Evolutionary conservation across 2,329 filamentous ascomycete genomes (phyloP).

Genomic region (Xylaria sp.): DNA sequence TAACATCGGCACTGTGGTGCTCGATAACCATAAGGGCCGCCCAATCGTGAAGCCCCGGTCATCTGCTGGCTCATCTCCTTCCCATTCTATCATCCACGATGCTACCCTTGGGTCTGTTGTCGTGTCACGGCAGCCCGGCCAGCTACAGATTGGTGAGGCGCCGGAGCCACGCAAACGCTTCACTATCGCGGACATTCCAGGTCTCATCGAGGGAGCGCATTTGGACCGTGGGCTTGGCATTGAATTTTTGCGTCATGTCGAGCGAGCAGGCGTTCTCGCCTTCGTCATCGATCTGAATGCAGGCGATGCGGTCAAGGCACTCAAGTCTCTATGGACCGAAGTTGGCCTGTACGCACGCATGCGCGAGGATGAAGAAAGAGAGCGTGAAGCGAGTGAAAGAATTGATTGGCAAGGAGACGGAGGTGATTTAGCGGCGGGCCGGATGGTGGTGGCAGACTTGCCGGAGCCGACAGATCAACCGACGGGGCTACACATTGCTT

Average conservation of each 20-base stretch:
- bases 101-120: slow-evolving; percentile 48
- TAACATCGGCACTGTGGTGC: slow-evolving; percentile 93
- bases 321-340: slow-evolving; percentile 89
- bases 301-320: slow-evolving; percentile 80
- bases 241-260: slow-evolving; percentile 92
- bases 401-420: slow-evolving; percentile 71
- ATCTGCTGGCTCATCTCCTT: slow-evolving; percentile 43
- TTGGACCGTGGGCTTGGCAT: slow-evolving; percentile 91
- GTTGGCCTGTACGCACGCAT: slow-evolving; percentile 86
- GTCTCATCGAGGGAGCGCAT: slow-evolving; percentile 91
- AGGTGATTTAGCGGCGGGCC: slow-evolving; percentile 39
- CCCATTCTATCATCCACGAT: slow-evolving; percentile 54
- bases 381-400: slow-evolving; percentile 66
- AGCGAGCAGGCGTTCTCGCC: slow-evolving; percentile 89
- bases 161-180: slow-evolving; percentile 77
- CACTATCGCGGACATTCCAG: slow-evolving; percentile 95
- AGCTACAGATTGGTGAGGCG: slow-evolving; percentile 41
- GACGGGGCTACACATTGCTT: slow-evolving; percentile 77
- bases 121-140: slow-evolving; percentile 41
- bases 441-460: slow-evolving; percentile 49
- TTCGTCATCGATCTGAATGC: slow-evolving; percentile 90
- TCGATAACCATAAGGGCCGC: slow-evolving; percentile 86
- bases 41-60: slow-evolving; percentile 60
- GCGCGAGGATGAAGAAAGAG: slow-evolving; percentile 77
- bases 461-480: slow-evolving; percentile 31